These are phyloP conservation scores for Tetramitus jugosus DNA, from an alignment of 208 protist genomes.

Conservation along the genomic window DNA sequence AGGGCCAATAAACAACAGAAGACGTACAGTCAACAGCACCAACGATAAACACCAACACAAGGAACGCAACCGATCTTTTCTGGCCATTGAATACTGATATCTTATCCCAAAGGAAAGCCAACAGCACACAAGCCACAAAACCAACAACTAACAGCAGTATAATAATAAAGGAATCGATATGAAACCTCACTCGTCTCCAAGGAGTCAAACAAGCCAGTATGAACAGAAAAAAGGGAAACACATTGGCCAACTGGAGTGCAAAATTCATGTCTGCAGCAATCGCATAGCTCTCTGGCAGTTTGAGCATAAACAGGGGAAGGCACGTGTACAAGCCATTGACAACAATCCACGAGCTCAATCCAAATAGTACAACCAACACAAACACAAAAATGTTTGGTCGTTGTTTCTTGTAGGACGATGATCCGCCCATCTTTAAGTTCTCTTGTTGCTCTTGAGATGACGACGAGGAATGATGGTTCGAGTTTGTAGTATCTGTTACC, in stretches of 20 bases:
- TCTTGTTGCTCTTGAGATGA: too few species aligned
- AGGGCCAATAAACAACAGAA: background rate
- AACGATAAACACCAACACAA: background rate
- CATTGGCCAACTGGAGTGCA: background rate
- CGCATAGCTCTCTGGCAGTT: background rate
- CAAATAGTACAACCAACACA: background rate
- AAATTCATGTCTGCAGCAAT: background rate
- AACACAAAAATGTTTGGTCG: too few species aligned
- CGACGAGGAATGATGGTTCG: too few species aligned
- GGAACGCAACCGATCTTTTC: background rate
- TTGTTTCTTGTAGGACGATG: too few species aligned
- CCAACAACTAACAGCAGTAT: background rate
- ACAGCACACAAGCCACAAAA: background rate
- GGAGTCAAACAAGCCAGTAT: background rate
- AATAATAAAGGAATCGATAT: background rate
- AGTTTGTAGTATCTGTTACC: too few species aligned
- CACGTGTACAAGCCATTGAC: background rate
- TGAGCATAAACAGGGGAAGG: background rate
- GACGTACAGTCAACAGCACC: background rate
- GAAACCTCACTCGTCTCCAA: background rate
- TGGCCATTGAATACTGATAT: background rate
- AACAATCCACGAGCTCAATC: background rate
- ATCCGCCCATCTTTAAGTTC: too few species aligned
- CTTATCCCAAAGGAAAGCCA: background rate
- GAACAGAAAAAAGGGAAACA: background rate